phyloP scores from a whole-genome alignment of 768 basidiomycete genomes.

The Leccinum fibrillosum region DNA sequence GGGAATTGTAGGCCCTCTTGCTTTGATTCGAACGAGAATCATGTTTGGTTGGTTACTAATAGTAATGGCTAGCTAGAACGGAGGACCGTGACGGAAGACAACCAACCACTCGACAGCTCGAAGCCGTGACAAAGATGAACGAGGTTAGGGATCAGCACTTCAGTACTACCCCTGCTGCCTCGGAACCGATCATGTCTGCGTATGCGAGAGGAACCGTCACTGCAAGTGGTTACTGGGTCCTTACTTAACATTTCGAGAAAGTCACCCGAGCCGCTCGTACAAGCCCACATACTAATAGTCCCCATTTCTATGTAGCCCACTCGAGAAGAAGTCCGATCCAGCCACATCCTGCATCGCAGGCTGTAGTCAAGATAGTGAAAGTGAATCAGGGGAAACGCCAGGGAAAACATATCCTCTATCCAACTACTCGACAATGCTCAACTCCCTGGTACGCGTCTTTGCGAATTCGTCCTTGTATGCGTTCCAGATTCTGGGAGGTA shows the following conservation, averaged over 20 bases:
- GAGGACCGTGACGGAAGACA: too few relatives aligned
- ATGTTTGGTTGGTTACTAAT: too few relatives aligned
- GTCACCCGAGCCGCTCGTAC: background rate
- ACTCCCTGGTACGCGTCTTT: constrained; percentile 70
- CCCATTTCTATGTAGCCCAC: background rate
- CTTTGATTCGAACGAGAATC: too few relatives aligned
- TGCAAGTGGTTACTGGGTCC: background rate
- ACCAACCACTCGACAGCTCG: too few relatives aligned
- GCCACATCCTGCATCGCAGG: background rate
- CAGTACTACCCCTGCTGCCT: too few relatives aligned
- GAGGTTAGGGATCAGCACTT: too few relatives aligned
- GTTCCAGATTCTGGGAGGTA: constrained; percentile 78
- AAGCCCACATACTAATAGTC: background rate
- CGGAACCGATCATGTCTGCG: too few relatives aligned
- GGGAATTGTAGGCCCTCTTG: background rate
- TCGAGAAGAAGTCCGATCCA: background rate
- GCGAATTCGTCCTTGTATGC: constrained; percentile 95
- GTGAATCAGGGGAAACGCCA: background rate
- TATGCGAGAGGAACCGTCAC: too few relatives aligned
- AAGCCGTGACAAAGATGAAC: too few relatives aligned
- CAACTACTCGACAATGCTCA: constrained; percentile 69
- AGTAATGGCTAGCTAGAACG: too few relatives aligned
- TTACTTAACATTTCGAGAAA: background rate
- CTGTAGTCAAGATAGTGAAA: background rate
- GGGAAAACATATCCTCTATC: background rate